Evolutionary conservation across 2,329 filamentous ascomycete species (phyloP).

Genomic region (Cordyceps tenuipes): DNA sequence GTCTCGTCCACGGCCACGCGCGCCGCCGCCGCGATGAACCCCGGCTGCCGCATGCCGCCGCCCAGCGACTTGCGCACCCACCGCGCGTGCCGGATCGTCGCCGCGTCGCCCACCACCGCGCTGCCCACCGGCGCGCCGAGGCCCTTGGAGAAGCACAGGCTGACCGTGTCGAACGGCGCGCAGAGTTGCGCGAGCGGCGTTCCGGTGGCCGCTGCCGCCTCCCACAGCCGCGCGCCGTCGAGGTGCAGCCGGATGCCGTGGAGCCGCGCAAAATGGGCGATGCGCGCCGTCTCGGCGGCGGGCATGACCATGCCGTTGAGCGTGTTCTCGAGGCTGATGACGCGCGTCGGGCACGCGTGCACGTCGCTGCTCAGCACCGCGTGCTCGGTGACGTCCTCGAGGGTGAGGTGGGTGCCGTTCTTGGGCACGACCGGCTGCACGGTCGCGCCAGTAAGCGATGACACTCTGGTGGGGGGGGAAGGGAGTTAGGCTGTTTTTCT

Average conservation of each 20-base stretch:
- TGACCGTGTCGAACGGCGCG: constrained; percentile 63
- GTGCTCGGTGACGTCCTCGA: constrained; percentile 65
- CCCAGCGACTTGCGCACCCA: constrained; percentile 62
- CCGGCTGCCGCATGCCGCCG: constrained; percentile 65
- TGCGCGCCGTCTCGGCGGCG: constrained; percentile 58
- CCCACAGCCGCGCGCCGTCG: constrained; percentile 76
- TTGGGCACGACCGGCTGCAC: constrained; percentile 56
- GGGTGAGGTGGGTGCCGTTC: constrained; percentile 66
- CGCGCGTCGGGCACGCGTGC: constrained; percentile 68
- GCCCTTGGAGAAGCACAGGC: constrained; percentile 74
- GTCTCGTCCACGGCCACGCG: constrained; percentile 53
- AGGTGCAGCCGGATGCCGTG: constrained; percentile 62
- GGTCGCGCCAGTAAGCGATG: constrained; percentile 62
- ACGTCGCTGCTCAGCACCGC: constrained; percentile 60
- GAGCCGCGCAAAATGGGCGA: constrained; percentile 59
- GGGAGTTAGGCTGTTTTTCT: background rate
- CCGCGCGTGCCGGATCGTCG: constrained; percentile 30
- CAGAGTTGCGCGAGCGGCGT: constrained; percentile 55
- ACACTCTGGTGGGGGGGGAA: constrained; percentile 51
- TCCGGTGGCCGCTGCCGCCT: constrained; percentile 64
- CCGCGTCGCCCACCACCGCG: constrained; percentile 51
- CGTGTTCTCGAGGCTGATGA: constrained; percentile 83
- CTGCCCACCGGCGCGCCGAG: constrained; percentile 74
- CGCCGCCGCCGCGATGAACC: constrained; percentile 63
- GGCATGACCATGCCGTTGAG: constrained; percentile 73